Evolutionary conservation across 2,329 filamentous ascomycete genomes (phyloP).

Genomic region (Venturia oleaginea): DNA sequence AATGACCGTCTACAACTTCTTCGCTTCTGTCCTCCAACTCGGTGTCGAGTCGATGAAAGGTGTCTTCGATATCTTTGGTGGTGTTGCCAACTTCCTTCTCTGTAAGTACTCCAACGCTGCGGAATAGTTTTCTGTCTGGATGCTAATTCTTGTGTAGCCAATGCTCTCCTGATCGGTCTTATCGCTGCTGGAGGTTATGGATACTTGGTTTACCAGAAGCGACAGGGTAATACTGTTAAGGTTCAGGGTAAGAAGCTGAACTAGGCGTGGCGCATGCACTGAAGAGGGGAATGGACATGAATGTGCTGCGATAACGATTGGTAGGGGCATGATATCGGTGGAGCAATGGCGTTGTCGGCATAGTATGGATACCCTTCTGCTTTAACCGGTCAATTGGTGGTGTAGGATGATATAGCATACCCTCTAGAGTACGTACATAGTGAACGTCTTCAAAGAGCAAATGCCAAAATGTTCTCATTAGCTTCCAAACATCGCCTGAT

Average conservation of each 20-base stretch:
- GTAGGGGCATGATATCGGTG: background rate
- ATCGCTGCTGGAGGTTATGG: conserved; percentile 8
- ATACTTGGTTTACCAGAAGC: conserved; percentile 10
- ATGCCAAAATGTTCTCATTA: background rate
- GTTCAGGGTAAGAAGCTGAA: conserved; percentile 14
- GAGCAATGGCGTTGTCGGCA: background rate
- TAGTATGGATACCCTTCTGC: conserved; percentile 1
- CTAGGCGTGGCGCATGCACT: background rate
- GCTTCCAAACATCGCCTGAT: background rate
- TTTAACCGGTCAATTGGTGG: background rate
- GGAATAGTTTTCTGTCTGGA: background rate
- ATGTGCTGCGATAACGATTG: background rate
- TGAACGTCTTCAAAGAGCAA: background rate
- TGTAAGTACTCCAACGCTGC: conserved; percentile 23
- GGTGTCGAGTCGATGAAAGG: conserved; percentile 29
- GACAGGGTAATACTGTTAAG: conserved; percentile 10
- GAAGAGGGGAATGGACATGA: background rate
- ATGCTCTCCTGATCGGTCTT: conserved; percentile 8
- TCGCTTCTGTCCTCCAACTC: conserved; percentile 31
- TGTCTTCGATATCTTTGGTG: conserved; percentile 29
- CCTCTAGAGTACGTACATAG: background rate
- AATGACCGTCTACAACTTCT: conserved; percentile 28
- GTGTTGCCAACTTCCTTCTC: conserved; percentile 32
- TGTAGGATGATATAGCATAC: background rate
- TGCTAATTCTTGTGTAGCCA: conserved; percentile 6